Percentiles rank a stretch among this genome's conserved stretches.
phyloP scores from a whole-genome alignment of 192 early-diverging fungal species.

The Paraglomus brasilianum region DNA sequence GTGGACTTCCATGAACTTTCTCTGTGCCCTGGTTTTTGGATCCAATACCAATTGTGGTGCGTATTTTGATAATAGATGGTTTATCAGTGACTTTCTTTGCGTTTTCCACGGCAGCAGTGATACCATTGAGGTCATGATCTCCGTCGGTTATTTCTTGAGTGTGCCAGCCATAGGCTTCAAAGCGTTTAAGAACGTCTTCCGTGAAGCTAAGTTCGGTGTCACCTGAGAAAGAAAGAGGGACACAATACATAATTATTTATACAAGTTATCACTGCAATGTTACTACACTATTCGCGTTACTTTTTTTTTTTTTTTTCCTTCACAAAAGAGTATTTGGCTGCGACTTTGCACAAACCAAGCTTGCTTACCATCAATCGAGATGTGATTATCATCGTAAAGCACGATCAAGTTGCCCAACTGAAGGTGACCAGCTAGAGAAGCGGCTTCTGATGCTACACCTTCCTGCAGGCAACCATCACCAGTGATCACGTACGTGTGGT shows the following conservation, averaged over 20 bases:
- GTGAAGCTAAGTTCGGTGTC: constrained; percentile 83
- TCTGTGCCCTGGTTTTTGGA: constrained; percentile 85
- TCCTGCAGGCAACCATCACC: constrained; percentile 99
- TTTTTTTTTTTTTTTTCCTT: too few relatives aligned
- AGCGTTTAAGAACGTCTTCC: constrained; percentile 86
- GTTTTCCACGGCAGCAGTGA: constrained; percentile 71
- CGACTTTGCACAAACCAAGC: too few relatives aligned
- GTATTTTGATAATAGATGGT: constrained; percentile 85
- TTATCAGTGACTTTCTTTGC: constrained; percentile 86
- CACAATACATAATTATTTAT: too few relatives aligned
- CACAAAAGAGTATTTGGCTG: too few relatives aligned
- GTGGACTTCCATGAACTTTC: constrained; percentile 88
- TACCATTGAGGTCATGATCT: constrained; percentile 69
- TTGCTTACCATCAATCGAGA: constrained; percentile 83
- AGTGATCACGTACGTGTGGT: constrained; percentile 77
- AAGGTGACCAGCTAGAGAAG: constrained; percentile 87
- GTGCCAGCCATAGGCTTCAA: constrained; percentile 95
- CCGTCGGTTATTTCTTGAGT: constrained; percentile 74
- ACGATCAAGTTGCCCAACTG: constrained; percentile 93
- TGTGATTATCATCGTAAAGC: constrained; percentile 95
- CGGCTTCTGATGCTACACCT: constrained; percentile 90
- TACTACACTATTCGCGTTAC: too few relatives aligned
- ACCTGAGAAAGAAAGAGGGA: not conserved
- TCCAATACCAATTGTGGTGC: constrained; percentile 93
- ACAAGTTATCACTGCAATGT: too few relatives aligned